Conservation (phyloP, 305 asterid genomes). For the Ajuga reptans region DNA sequence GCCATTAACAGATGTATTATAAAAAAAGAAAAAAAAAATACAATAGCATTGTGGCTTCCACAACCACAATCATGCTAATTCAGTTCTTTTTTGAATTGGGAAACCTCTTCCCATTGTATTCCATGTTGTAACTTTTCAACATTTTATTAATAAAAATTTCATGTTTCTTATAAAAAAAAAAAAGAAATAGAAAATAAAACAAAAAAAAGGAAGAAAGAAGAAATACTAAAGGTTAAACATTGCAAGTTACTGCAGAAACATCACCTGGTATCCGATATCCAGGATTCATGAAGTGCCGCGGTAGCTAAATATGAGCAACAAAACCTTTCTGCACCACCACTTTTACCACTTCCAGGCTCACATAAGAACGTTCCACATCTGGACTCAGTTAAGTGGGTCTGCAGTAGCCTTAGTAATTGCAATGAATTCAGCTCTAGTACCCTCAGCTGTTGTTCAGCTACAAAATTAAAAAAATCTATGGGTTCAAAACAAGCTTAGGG, state of each 20-base stretch:
- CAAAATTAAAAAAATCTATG: not conserved
- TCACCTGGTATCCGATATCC: conserved; percentile 44
- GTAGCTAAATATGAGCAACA: conserved; percentile 67
- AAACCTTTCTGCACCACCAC: conserved; percentile 41
- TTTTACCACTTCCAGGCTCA: conserved; percentile 26
- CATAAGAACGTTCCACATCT: conserved; percentile 47
- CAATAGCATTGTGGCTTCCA: conserved; percentile 18
- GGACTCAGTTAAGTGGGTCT: conserved; percentile 47
- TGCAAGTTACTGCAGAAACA: conserved; percentile 11
- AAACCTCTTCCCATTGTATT: too few species aligned
- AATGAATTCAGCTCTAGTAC: conserved; percentile 71
- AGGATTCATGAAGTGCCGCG: conserved; percentile 49
- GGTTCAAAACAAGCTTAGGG: conserved; percentile 9
- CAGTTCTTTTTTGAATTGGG: not conserved
- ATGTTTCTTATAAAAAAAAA: not conserved
- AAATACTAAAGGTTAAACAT: not conserved
- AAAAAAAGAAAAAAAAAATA: conserved; percentile 22
- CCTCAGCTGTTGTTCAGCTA: conserved; percentile 64
- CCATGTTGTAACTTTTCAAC: too few species aligned
- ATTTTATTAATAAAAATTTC: too few species aligned
- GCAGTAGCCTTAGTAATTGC: conserved; percentile 72
- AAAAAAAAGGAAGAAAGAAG: too few species aligned
- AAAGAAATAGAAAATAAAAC: not conserved
- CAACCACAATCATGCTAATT: not conserved
- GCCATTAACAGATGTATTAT: not conserved